phyloP scores from a whole-genome alignment of 164 flowering plant genomes.

The Vitis vinifera region ASM3070453v1 NC_081810.1:22059501-22060000 shows the following conservation, averaged over 20 bases:
- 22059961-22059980: constrained; percentile 42
- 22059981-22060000: constrained; percentile 66
- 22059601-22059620: constrained; percentile 17
- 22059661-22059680: background rate
- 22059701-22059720: background rate
- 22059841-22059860: constrained; percentile 30
- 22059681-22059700: constrained; percentile 5
- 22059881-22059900: constrained; percentile 42
- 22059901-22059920: constrained; percentile 56
- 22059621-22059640: background rate
- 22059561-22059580: constrained; percentile 11
- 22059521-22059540: constrained; percentile 14
- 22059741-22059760: no score
- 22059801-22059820: constrained; percentile 14
- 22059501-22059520: background rate
- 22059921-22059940: constrained; percentile 62
- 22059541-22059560: constrained; percentile 23
- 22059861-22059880: constrained; percentile 42
- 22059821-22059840: constrained; percentile 15
- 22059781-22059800: background rate
- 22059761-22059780: no score
- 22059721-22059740: no score
- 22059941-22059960: constrained; percentile 81
- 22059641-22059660: background rate
- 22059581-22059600: constrained; percentile 12